A percentile compares a stretch with the other conserved stretches of the same genome.
These are phyloP conservation scores for Rhododendron henanense DNA, from an alignment of 148 eudicot genomes.

Conservation along the genomic window DNA sequence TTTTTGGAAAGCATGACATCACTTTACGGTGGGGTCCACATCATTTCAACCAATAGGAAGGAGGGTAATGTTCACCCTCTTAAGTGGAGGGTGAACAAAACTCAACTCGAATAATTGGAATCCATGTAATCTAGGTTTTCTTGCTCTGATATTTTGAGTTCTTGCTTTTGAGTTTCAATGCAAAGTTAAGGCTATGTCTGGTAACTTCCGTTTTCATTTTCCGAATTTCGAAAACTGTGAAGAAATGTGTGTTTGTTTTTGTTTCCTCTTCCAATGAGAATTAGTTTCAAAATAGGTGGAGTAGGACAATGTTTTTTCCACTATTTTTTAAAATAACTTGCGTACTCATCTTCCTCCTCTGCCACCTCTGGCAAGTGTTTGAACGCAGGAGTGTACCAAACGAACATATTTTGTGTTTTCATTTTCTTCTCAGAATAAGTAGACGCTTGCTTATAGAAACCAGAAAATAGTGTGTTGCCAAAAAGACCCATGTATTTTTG, in stretches of 20 bases:
- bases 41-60: too few species aligned
- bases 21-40: too few species aligned
- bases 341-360: background rate
- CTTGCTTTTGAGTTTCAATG: background rate
- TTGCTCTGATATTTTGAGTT: background rate
- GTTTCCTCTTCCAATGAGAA: background rate
- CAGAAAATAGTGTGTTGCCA: background rate
- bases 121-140: background rate
- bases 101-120: background rate
- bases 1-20: too few species aligned
- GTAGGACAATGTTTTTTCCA: background rate
- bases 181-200: background rate
- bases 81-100: too few species aligned
- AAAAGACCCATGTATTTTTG: background rate
- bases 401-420: background rate
- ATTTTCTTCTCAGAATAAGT: background rate
- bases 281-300: background rate
- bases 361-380: background rate
- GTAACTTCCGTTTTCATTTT: background rate
- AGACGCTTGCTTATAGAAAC: background rate
- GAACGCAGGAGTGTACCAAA: background rate
- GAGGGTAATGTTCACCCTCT: too few species aligned
- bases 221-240: background rate
- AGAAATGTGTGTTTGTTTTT: background rate
- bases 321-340: background rate